Base-by-base conservation (phyloP, 805 yeast genomes). In the Debaryomyces hansenii region DNA sequence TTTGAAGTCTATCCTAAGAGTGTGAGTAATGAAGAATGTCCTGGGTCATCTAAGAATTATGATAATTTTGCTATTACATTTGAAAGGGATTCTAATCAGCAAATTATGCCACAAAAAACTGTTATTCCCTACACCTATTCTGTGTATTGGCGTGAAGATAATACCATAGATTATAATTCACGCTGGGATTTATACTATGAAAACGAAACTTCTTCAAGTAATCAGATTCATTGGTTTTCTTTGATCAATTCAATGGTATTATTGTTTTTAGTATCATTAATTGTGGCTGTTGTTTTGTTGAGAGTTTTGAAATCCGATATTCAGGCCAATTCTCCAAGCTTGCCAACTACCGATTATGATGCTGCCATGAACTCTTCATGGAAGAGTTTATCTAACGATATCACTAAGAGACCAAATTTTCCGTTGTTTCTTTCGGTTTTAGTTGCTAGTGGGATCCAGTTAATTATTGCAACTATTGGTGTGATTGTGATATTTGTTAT, bases 1-100 rank as follows among this genome's bases (percentile, higher is more conserved):
- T 87, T 90, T 55, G 97, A 90, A 66, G 87, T 89, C 11, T 90
- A 90, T 60, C 96, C 96, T 9, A 84, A 82, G 60, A 85, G 94
- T 44, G 91, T 87, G 10, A 69, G 77, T 37, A 82, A 76, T 62
- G 77, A 65, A 61, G 75, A 66, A 42, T 90, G 96, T 63, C 95
- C 96, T 1, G 91, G 90, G 10, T 83, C 86, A 4, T 73, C 84
- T 7, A 83, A 78, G 52, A 68, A 78, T 55, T 85, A 73, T 60
- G 70, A 78, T 32, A 81, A 83, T 50, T 81, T 75, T 53, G 80
- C 82, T 34, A 59, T 89, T 6, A 66, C 75, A 16, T 65, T 77
- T 4, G 66, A 70, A 20, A 59, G 69, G 8, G 54, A 52, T 32
- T 48, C 53, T 10, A 52, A 53, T 11, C 62, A 54, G 24, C 67